Conservation (phyloP, 805 yeast species). For the Kodamaea sagamina region DNA sequence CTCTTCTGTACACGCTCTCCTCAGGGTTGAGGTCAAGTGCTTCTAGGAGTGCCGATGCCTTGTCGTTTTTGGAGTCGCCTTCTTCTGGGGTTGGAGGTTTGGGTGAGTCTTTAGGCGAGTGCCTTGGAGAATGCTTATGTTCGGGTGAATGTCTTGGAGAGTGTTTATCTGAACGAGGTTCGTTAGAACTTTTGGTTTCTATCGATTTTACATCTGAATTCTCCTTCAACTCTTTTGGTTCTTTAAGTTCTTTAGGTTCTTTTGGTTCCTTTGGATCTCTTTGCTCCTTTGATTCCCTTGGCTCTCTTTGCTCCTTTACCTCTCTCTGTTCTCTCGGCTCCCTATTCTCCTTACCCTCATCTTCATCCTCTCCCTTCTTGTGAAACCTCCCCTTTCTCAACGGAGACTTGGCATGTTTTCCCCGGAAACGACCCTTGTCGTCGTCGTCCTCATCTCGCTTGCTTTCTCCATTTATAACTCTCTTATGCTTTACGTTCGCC, state of each 20-base stretch:
- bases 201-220: no score
- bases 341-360: neutral
- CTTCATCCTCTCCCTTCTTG: neutral
- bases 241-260: neutral
- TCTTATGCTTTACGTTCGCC: conserved; percentile 13
- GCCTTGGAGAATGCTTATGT: no score
- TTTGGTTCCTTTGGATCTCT: neutral
- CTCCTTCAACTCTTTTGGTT: neutral
- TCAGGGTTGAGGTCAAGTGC: conserved; percentile 8
- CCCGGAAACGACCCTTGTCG: conserved; percentile 1
- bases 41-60: conserved; percentile 8
- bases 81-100: neutral
- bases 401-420: neutral
- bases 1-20: conserved; percentile 8
- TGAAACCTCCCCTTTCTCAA: neutral
- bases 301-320: neutral
- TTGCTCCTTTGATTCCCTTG: neutral
- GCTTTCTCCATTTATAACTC: conserved; percentile 9
- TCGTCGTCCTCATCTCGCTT: neutral
- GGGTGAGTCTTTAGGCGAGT: conserved; percentile 11
- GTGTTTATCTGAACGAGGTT: no score
- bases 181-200: conserved; percentile 1
- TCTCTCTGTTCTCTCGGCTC: neutral
- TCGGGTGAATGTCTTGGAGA: no score
- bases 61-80: conserved; percentile 1